Percentiles rank a stretch among this genome's conserved stretches.
These are phyloP conservation scores for Zygoascus sp. DNA, from an alignment of 1,139 yeast genomes.

Conservation along the genomic window DNA sequence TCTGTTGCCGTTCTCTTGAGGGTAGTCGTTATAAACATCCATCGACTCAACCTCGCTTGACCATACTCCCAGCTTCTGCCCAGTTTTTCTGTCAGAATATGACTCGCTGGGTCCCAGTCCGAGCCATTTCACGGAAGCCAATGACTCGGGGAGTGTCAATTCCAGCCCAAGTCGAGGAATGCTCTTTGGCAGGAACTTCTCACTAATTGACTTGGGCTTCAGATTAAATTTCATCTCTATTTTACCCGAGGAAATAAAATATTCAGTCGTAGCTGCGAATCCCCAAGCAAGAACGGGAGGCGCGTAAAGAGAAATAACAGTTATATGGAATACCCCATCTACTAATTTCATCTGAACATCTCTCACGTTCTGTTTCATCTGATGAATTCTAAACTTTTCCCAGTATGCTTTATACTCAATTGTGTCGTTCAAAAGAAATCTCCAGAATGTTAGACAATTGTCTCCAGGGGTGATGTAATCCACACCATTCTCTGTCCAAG, in stretches of 20 bases:
- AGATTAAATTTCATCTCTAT: constrained; percentile 12
- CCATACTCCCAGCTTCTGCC: constrained; percentile 28
- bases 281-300: constrained; percentile 25
- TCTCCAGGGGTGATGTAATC: constrained; percentile 19
- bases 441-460: constrained; percentile 29
- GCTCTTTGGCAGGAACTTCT: constrained; percentile 14
- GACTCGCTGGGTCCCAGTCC: constrained; percentile 39
- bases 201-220: constrained; percentile 11
- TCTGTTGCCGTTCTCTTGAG: constrained; percentile 38
- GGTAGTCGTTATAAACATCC: constrained; percentile 33
- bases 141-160: constrained; percentile 19
- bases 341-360: constrained; percentile 1
- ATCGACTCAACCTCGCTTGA: constrained; percentile 19
- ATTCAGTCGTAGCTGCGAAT: constrained; percentile 11
- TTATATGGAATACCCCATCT: not conserved
- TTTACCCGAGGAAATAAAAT: constrained; percentile 12
- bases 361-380: constrained; percentile 14
- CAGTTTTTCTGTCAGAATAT: constrained; percentile 33
- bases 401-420: constrained; percentile 23
- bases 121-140: constrained; percentile 29
- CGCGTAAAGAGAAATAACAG: constrained; percentile 12
- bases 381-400: constrained; percentile 23
- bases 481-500: constrained; percentile 20
- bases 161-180: constrained; percentile 29
- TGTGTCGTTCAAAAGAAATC: constrained; percentile 33